Percentiles rank a stretch among this genome's conserved stretches.
Evolutionary conservation across 345 rosid species (phyloP).

Genomic region (Populus alba): DNA sequence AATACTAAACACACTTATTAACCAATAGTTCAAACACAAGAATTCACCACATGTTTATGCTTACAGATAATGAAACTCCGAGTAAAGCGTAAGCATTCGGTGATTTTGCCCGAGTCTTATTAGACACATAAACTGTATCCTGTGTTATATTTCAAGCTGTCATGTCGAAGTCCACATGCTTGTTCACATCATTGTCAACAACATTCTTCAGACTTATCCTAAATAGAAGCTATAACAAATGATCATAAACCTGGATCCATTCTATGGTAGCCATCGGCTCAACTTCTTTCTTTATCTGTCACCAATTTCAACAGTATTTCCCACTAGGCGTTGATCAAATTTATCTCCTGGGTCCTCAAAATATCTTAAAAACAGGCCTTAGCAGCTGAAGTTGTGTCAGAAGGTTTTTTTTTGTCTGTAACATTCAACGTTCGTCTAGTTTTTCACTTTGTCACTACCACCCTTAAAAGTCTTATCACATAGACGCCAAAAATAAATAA

Average conservation of each 20-base stretch:
- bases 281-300: too few species aligned
- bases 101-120: too few species aligned
- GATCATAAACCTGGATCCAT: not conserved
- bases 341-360: not conserved
- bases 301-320: too few species aligned
- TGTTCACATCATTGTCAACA: not conserved
- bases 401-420: not conserved
- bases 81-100: not conserved
- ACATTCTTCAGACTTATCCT: not conserved
- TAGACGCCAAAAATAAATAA: not conserved
- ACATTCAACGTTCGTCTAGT: not conserved
- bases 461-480: not conserved
- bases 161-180: not conserved
- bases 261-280: not conserved
- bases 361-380: not conserved
- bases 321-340: not conserved
- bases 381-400: not conserved
- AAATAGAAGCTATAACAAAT: not conserved
- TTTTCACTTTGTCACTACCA: not conserved
- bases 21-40: conserved; percentile 6
- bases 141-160: not conserved
- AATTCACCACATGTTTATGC: not conserved
- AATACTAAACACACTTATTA: not conserved
- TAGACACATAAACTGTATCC: not conserved
- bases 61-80: not conserved